Conservation (phyloP, 2,329 filamentous ascomycete genomes). For the Zasmidium angulare region DNA sequence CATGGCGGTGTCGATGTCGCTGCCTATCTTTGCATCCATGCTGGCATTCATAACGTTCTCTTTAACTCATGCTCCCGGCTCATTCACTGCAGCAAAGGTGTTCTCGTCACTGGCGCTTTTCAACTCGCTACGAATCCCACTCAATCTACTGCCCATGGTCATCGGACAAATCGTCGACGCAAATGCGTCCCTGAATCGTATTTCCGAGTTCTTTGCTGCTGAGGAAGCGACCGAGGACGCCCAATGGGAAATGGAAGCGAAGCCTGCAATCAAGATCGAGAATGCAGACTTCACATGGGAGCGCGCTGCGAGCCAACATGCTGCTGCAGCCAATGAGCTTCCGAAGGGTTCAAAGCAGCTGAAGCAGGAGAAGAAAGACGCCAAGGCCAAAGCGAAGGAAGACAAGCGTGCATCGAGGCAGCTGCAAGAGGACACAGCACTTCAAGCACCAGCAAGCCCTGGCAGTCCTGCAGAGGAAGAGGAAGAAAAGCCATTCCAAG, state of each 20-base stretch:
- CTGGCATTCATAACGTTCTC: conserved; percentile 82
- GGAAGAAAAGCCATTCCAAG: conserved; percentile 67
- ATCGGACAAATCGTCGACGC: conserved; percentile 89
- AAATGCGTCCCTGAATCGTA: conserved; percentile 77
- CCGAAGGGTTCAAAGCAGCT: conserved; percentile 37
- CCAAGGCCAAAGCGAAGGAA: conserved; percentile 43
- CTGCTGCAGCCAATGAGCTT: conserved; percentile 34
- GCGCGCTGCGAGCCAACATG: conserved; percentile 54
- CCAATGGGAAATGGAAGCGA: conserved; percentile 53
- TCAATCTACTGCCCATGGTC: conserved; percentile 85
- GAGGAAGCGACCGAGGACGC: conserved; percentile 81
- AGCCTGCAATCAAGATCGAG: conserved; percentile 65
- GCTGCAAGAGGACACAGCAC: conserved; percentile 27
- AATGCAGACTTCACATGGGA: conserved; percentile 89
- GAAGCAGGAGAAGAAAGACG: conserved; percentile 45
- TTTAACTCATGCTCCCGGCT: conserved; percentile 52
- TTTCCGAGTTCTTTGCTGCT: conserved; percentile 82
- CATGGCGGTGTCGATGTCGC: conserved; percentile 77
- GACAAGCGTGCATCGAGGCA: conserved; percentile 37
- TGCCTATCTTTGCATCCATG: conserved; percentile 95
- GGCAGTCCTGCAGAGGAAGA: conserved; percentile 49
- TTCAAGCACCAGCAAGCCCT: conserved; percentile 19
- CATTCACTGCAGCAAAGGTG: conserved; percentile 70
- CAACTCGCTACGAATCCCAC: conserved; percentile 83
- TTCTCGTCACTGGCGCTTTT: conserved; percentile 95